These are phyloP conservation scores for Ceratobasidium sp. DNA, from an alignment of 1,284 basidiomycete genomes.

Conservation along the genomic window DNA sequence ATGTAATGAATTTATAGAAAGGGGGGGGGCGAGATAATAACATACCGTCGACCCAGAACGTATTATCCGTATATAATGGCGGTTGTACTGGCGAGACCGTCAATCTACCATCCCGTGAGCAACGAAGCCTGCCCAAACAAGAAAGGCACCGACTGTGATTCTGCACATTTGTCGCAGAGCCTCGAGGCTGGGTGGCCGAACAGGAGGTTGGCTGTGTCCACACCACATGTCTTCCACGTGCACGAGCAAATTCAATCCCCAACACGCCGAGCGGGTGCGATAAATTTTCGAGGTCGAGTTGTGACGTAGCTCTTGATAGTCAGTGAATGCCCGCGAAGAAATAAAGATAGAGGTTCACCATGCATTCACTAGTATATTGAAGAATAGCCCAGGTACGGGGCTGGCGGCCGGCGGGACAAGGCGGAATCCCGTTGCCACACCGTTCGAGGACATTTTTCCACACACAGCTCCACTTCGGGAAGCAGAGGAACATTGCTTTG, in stretches of 20 bases:
- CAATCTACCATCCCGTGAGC: not conserved
- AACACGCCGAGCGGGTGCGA: not conserved
- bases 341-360: not conserved
- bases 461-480: not conserved
- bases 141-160: not conserved
- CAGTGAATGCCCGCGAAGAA: not conserved
- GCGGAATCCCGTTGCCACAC: not conserved
- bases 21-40: not conserved
- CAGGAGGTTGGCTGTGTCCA: not conserved
- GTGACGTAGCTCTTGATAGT: not conserved
- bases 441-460: not conserved
- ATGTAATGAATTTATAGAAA: not conserved
- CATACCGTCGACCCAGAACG: not conserved
- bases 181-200: not conserved
- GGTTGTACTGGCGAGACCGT: not conserved
- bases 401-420: not conserved
- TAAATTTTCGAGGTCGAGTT: not conserved
- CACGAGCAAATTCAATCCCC: not conserved
- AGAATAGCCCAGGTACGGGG: conserved; percentile 17
- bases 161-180: not conserved
- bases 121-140: not conserved
- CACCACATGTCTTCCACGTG: conserved; percentile 1
- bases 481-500: not conserved
- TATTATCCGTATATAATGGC: not conserved
- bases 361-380: not conserved